Evolutionary conservation across 345 rosid genomes (phyloP).

Genomic region (Eucalyptus virginea): DNA sequence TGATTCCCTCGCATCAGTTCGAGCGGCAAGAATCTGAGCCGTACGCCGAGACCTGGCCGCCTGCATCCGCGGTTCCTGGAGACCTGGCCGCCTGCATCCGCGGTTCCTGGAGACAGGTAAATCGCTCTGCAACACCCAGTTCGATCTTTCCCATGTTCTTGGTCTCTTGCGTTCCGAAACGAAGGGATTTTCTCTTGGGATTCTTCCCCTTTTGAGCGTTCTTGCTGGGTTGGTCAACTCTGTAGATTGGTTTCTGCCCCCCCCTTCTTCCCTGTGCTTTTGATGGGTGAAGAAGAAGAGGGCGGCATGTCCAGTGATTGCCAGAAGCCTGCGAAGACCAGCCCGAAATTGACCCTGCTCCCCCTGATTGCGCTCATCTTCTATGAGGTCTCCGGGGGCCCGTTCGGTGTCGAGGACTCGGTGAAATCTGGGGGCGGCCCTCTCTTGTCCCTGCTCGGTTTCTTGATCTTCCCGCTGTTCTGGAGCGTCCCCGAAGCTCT

Average conservation of each 20-base stretch:
- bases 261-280: background rate
- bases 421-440: constrained; percentile 92
- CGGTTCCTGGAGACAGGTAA: background rate
- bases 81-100: background rate
- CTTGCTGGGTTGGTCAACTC: background rate
- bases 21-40: background rate
- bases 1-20: background rate
- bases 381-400: constrained; percentile 96
- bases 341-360: constrained; percentile 56
- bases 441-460: constrained; percentile 67
- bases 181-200: background rate
- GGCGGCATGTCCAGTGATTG: constrained; percentile 11
- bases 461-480: constrained; percentile 68
- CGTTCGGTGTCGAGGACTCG: constrained; percentile 90
- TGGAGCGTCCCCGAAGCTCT: constrained; percentile 95
- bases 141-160: background rate
- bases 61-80: background rate
- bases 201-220: background rate
- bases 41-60: background rate
- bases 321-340: constrained; percentile 9
- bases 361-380: constrained; percentile 85
- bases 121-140: background rate
- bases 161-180: background rate
- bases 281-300: constrained; percentile 64
- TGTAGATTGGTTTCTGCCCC: background rate